Conservation (phyloP, 352 stramenopile genomes). For the Phytophthora idaei region DNA sequence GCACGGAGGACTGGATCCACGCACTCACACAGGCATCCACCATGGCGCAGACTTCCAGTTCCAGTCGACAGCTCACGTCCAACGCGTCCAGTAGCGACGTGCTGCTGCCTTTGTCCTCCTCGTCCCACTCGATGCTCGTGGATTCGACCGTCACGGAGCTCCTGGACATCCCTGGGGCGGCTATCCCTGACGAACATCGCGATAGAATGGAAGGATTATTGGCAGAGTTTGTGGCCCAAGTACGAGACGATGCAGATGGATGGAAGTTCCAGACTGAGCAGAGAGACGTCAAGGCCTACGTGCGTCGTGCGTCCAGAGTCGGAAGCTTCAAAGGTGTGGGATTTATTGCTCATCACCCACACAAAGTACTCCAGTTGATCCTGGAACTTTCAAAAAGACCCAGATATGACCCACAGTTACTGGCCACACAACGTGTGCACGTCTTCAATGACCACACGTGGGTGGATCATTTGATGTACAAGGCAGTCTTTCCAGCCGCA, state of each 20-base stretch:
- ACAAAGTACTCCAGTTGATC: constrained; percentile 60
- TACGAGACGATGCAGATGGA: constrained; percentile 49
- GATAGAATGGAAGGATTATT: constrained; percentile 60
- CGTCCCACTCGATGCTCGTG: constrained; percentile 33
- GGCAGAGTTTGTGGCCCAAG: constrained; percentile 63
- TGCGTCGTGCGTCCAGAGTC: constrained; percentile 46
- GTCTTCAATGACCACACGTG: constrained; percentile 78
- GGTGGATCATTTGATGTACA: constrained; percentile 75
- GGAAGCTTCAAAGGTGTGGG: constrained; percentile 64
- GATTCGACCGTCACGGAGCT: constrained; percentile 38
- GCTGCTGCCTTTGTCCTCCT: constrained; percentile 32
- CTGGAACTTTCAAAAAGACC: constrained; percentile 55
- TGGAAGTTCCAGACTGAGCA: constrained; percentile 72
- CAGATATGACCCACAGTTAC: constrained; percentile 62
- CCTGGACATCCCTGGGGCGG: constrained; percentile 38
- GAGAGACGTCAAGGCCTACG: constrained; percentile 62
- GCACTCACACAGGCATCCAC: constrained; percentile 49
- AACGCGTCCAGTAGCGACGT: constrained; percentile 30
- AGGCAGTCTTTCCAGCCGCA: constrained; percentile 62
- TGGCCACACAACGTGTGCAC: constrained; percentile 50
- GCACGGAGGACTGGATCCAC: constrained; percentile 66
- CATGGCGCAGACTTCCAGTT: constrained; percentile 20
- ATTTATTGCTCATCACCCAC: constrained; percentile 58
- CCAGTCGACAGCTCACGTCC: background rate
- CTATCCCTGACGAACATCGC: constrained; percentile 43